A percentile compares a stretch with the other conserved stretches of the same genome.
These are phyloP conservation scores for Astrephomene gubernaculifera DNA, from an alignment of 139 green algal species.

Conservation along the genomic window DNA sequence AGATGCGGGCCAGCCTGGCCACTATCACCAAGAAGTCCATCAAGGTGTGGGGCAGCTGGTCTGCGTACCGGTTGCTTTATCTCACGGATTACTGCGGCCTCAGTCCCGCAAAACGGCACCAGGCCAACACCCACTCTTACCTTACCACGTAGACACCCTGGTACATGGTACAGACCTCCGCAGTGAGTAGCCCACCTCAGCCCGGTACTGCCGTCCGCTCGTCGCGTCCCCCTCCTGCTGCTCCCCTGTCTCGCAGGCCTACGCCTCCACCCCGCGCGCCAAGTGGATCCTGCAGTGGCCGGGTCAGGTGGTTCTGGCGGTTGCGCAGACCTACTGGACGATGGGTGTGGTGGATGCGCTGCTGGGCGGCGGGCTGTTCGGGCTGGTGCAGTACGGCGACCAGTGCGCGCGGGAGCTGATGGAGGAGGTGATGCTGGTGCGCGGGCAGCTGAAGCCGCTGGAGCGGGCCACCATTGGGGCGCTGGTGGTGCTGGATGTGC, in stretches of 20 bases:
- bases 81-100: too few relatives aligned
- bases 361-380: conserved; percentile 24
- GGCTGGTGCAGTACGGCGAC: conserved; percentile 45
- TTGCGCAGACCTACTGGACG: conserved; percentile 65
- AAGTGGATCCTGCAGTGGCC: conserved; percentile 71
- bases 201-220: too few relatives aligned
- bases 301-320: conserved; percentile 64
- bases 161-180: too few relatives aligned
- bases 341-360: conserved; percentile 51
- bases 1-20: conserved; percentile 59
- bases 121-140: too few relatives aligned
- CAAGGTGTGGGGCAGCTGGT: too few relatives aligned
- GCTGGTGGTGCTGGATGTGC: conserved; percentile 78
- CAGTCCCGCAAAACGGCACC: too few relatives aligned
- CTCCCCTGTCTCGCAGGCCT: conserved; percentile 48
- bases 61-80: too few relatives aligned
- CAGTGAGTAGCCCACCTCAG: too few relatives aligned
- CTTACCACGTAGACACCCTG: too few relatives aligned
- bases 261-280: conserved; percentile 41
- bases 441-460: conserved; percentile 62
- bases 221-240: not conserved
- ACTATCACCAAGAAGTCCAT: conserved; percentile 55
- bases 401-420: conserved; percentile 57
- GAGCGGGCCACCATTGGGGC: conserved; percentile 69
- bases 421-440: conserved; percentile 70